A percentile compares a stretch with the other conserved stretches of the same genome.
phyloP scores from a whole-genome alignment of 768 basidiomycete genomes.

The Xanthoconium stramineum region DNA sequence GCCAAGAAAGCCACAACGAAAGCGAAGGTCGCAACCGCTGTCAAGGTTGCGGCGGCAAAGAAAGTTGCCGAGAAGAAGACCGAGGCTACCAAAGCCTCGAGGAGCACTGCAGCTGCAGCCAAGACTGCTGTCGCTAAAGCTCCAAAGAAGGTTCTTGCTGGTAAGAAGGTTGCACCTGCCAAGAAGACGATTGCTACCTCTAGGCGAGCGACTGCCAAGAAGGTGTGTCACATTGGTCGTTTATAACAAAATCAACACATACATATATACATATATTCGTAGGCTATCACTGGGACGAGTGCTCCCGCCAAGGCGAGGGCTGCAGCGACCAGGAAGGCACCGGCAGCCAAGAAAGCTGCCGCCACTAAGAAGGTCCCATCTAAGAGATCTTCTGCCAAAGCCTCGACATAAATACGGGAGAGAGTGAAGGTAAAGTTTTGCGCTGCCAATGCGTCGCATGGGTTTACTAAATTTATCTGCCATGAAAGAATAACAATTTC shows the following conservation, averaged over 20 bases:
- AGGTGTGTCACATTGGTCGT: slow-evolving; percentile 37
- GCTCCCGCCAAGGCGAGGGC: slow-evolving; percentile 35
- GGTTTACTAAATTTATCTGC: neutral
- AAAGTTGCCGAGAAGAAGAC: slow-evolving; percentile 37
- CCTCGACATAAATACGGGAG: slow-evolving; percentile 13
- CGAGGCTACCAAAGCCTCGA: slow-evolving; percentile 35
- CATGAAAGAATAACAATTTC: neutral
- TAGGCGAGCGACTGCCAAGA: slow-evolving; percentile 60
- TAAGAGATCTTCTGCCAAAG: slow-evolving; percentile 17
- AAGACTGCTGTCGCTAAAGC: slow-evolving; percentile 21
- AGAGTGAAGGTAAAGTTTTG: slow-evolving; percentile 3
- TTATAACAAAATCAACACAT: neutral
- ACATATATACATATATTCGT: slow-evolving; percentile 3
- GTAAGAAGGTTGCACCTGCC: slow-evolving; percentile 29
- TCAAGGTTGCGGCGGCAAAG: slow-evolving; percentile 38
- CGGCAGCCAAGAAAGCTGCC: slow-evolving; percentile 27
- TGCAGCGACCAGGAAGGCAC: slow-evolving; percentile 34
- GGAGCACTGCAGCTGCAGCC: slow-evolving; percentile 12
- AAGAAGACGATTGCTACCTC: slow-evolving; percentile 42
- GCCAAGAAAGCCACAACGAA: slow-evolving; percentile 34
- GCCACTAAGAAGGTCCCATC: slow-evolving; percentile 22
- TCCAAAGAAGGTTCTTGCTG: slow-evolving; percentile 33
- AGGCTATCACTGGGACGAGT: slow-evolving; percentile 53
- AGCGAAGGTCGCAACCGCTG: slow-evolving; percentile 30
- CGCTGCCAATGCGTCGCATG: neutral